Conservation (phyloP, 345 rosid species). For the Combretum micranthum region DNA sequence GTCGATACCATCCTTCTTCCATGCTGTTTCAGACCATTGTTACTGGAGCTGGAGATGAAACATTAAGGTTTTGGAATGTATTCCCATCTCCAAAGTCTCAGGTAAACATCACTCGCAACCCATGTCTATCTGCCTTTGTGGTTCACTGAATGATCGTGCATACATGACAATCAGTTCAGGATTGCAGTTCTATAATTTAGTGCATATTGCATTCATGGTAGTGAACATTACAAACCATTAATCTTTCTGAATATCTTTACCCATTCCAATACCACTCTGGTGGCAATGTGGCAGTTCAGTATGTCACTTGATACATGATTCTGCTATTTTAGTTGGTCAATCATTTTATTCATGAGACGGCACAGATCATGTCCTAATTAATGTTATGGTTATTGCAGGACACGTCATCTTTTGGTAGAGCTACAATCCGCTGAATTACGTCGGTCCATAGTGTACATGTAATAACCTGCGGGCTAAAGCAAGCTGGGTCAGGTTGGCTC, state of each 20-base stretch:
- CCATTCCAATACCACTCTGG: no score
- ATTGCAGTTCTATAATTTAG: no score
- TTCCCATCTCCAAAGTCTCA: slow-evolving; percentile 95
- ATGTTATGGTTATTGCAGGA: slow-evolving; percentile 31
- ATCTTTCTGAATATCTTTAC: no score
- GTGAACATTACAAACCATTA: no score
- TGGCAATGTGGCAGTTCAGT: no score
- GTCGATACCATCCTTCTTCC: neutral
- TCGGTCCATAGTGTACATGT: no score
- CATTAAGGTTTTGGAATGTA: slow-evolving; percentile 93
- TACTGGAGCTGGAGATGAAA: slow-evolving; percentile 99
- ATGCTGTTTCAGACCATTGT: slow-evolving; percentile 63
- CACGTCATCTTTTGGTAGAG: slow-evolving; percentile 67
- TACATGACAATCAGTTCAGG: neutral
- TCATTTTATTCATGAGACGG: neutral
- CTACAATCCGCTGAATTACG: slow-evolving; percentile 57
- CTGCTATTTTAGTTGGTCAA: neutral
- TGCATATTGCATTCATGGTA: no score
- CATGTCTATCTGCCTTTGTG: neutral
- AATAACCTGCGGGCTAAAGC: no score
- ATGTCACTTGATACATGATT: no score
- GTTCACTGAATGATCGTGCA: neutral
- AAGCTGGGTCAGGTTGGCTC: no score
- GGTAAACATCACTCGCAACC: slow-evolving; percentile 29
- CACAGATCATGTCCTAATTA: neutral